These are phyloP conservation scores for Diplotaxis tenuifolia DNA, from an alignment of 345 rosid species.

Conservation along the genomic window DNA sequence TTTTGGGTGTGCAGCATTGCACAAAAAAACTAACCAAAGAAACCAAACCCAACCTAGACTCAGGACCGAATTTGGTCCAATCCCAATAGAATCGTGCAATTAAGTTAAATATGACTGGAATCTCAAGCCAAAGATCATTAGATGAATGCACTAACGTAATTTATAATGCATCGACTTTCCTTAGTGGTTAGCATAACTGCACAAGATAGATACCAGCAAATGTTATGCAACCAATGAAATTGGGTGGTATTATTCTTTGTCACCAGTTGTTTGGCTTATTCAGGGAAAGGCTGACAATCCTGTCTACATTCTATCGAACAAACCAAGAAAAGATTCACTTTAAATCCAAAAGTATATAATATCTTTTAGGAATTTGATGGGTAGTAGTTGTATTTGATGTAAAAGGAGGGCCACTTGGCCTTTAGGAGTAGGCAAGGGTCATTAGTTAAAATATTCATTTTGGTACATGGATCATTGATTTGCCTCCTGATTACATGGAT, in stretches of 20 bases:
- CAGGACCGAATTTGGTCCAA: too few species aligned
- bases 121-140: neutral
- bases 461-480: too few species aligned
- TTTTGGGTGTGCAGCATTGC: neutral
- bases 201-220: neutral
- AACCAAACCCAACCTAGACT: neutral
- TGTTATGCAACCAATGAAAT: neutral
- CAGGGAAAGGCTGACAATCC: slow-evolving; percentile 3
- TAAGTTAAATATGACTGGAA: neutral
- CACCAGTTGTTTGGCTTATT: slow-evolving; percentile 4
- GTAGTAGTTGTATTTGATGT: slow-evolving; percentile 9
- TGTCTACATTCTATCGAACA: slow-evolving; percentile 4
- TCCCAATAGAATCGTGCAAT: too few species aligned
- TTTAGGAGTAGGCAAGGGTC: slow-evolving; percentile 26
- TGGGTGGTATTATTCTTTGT: slow-evolving; percentile 17
- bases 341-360: neutral
- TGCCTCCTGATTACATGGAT: slow-evolving; percentile 8
- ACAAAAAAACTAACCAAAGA: neutral
- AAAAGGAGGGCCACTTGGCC: slow-evolving; percentile 29
- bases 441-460: too few species aligned
- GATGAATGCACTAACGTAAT: neutral
- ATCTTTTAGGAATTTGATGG: neutral
- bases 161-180: neutral
- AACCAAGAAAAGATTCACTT: neutral
- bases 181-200: neutral